A percentile compares a stretch with the other conserved stretches of the same genome.
Conservation (phyloP, 768 basidiomycete genomes). For the Tephrocybe rancida region DNA sequence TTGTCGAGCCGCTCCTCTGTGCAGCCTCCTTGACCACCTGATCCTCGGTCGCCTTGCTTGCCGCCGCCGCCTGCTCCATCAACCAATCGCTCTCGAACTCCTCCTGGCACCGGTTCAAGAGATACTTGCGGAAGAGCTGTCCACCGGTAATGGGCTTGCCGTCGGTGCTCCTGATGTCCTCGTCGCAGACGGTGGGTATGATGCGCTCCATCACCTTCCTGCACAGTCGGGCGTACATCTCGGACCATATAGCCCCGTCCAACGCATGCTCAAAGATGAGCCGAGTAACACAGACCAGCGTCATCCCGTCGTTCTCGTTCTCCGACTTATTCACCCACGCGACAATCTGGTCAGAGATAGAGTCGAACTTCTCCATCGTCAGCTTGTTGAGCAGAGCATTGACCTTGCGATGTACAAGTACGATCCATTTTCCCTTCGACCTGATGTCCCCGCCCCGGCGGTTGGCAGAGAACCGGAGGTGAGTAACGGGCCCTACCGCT, state of each 20-base stretch:
- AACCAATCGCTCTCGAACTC: conserved; percentile 98
- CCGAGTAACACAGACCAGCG: conserved; percentile 93
- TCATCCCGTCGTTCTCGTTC: conserved; percentile 91
- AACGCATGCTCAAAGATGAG: conserved; percentile 98
- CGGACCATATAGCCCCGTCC: conserved; percentile 93
- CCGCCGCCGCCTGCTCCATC: conserved; percentile 86
- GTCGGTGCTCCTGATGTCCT: conserved; percentile 77
- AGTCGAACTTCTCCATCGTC: conserved; percentile 95
- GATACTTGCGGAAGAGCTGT: conserved; percentile 94
- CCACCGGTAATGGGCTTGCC: conserved; percentile 93
- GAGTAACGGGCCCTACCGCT: conserved; percentile 68
- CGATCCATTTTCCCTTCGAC: conserved; percentile 63
- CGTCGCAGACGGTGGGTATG: conserved; percentile 85
- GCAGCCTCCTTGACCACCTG: conserved; percentile 73
- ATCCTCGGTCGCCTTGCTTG: conserved; percentile 84
- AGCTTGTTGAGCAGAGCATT: conserved; percentile 92
- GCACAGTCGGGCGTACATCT: conserved; percentile 97
- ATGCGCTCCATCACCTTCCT: conserved; percentile 96
- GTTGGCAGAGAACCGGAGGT: conserved; percentile 78
- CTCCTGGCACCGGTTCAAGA: conserved; percentile 95
- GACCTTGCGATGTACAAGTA: conserved; percentile 91
- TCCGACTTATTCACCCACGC: conserved; percentile 93
- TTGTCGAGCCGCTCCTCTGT: conserved; percentile 56
- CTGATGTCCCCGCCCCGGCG: conserved; percentile 74
- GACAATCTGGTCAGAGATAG: conserved; percentile 95